Percentiles rank a stretch among this genome's conserved stretches.
Conservation (phyloP, 164 flowering plant genomes). For the Litsea cubeba region DNA sequence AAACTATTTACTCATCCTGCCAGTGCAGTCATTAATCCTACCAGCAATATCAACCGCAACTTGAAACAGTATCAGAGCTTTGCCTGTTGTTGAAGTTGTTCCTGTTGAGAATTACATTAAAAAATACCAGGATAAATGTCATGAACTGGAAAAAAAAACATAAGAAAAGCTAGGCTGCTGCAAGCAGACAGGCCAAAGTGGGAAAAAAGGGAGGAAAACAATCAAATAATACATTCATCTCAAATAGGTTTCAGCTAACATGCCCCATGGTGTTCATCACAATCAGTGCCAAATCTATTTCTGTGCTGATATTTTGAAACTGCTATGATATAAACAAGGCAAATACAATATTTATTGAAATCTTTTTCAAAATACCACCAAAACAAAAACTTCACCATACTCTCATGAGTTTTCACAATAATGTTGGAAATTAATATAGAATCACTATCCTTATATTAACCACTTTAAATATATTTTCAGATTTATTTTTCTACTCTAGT, state of each 20-base stretch:
- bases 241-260: neutral
- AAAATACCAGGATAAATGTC: neutral
- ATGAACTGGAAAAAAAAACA: neutral
- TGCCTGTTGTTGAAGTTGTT: conserved; percentile 63
- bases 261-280: neutral
- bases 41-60: neutral
- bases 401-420: no score
- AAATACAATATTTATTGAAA: no score
- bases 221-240: neutral
- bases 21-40: neutral
- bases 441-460: no score
- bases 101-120: conserved; percentile 35
- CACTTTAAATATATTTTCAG: no score
- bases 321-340: no score
- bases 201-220: neutral
- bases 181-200: neutral
- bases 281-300: no score
- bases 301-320: no score
- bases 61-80: conserved; percentile 17
- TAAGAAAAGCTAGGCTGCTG: neutral
- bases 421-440: no score
- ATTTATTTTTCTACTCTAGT: no score
- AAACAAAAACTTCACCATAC: no score
- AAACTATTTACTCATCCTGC: neutral
- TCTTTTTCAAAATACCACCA: no score